Percentiles rank a stretch among this genome's conserved stretches.
These are phyloP conservation scores for Botrytis cinerea DNA, from an alignment of 2,329 filamentous ascomycete species.

Conservation along the genomic window DNA sequence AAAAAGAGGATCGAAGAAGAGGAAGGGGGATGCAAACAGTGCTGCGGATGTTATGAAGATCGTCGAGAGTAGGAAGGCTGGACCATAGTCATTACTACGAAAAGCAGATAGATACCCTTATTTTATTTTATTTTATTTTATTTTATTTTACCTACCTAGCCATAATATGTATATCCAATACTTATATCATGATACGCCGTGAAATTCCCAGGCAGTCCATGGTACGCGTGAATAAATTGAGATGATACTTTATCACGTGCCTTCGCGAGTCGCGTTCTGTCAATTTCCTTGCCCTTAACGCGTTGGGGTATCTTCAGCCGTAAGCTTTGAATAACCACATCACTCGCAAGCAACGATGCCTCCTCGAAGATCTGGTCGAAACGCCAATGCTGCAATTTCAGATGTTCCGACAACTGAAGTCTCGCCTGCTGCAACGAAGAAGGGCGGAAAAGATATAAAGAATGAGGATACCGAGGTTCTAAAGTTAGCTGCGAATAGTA, in stretches of 20 bases:
- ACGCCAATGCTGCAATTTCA: slow-evolving; percentile 22
- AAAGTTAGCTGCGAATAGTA: background rate
- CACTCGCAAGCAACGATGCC: slow-evolving; percentile 32
- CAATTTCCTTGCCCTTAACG: background rate
- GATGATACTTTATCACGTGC: slow-evolving; percentile 2
- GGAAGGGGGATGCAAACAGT: slow-evolving; percentile 77
- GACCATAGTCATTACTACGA: background rate
- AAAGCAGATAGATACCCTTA: background rate
- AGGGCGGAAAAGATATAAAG: slow-evolving; percentile 30
- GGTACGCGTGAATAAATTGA: background rate
- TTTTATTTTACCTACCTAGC: background rate
- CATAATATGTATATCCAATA: background rate
- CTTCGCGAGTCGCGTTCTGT: background rate
- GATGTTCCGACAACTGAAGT: slow-evolving; percentile 21
- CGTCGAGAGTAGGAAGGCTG: slow-evolving; percentile 55
- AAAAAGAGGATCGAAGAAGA: slow-evolving; percentile 73
- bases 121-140: background rate
- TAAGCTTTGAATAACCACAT: background rate
- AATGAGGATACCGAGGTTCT: slow-evolving; percentile 24
- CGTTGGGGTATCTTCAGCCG: background rate
- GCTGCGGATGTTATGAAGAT: slow-evolving; percentile 78
- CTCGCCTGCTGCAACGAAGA: slow-evolving; percentile 24
- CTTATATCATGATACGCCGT: background rate
- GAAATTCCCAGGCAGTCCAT: background rate
- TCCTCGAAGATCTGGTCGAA: slow-evolving; percentile 33